phyloP scores from a whole-genome alignment of 495 filamentous ascomycete genomes.

The Echria macrotheca region DNA sequence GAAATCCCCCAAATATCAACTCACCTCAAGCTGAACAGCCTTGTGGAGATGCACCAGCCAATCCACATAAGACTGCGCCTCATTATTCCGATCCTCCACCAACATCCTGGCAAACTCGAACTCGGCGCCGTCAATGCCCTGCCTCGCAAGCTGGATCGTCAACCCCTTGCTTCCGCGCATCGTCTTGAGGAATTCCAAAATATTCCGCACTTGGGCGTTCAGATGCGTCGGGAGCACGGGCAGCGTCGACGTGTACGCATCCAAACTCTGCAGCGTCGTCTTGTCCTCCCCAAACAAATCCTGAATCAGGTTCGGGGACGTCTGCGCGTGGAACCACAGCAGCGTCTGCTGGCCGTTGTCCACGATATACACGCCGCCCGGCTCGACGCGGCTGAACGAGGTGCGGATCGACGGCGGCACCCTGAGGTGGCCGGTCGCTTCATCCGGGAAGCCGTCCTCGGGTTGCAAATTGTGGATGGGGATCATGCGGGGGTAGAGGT shows the following conservation, averaged over 20 bases:
- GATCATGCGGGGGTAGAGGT: conserved; percentile 93
- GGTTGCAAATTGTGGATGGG: conserved; percentile 83
- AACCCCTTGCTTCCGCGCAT: conserved; percentile 81
- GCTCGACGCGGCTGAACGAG: conserved; percentile 85
- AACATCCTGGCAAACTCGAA: conserved; percentile 90
- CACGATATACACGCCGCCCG: conserved; percentile 94
- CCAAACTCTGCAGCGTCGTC: conserved; percentile 65
- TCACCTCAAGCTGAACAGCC: conserved; percentile 81
- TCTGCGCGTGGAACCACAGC: conserved; percentile 84
- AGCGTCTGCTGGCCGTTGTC: conserved; percentile 91
- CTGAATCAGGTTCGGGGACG: conserved; percentile 68
- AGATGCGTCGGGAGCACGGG: conserved; percentile 86
- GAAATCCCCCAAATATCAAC: conserved; percentile 9
- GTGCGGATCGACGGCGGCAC: conserved; percentile 74
- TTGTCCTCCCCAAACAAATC: conserved; percentile 85
- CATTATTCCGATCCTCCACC: conserved; percentile 93
- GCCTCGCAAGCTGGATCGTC: conserved; percentile 83
- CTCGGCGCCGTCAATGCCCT: conserved; percentile 91
- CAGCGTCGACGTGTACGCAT: conserved; percentile 69
- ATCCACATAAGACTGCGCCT: conserved; percentile 96
- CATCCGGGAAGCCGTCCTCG: conserved; percentile 82
- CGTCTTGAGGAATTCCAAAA: conserved; percentile 77
- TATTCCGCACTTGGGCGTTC: conserved; percentile 90
- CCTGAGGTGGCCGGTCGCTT: conserved; percentile 74
- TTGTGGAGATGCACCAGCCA: conserved; percentile 96